Conservation (phyloP, 2,329 filamentous ascomycete species). For the Fusarium paranaense region DNA sequence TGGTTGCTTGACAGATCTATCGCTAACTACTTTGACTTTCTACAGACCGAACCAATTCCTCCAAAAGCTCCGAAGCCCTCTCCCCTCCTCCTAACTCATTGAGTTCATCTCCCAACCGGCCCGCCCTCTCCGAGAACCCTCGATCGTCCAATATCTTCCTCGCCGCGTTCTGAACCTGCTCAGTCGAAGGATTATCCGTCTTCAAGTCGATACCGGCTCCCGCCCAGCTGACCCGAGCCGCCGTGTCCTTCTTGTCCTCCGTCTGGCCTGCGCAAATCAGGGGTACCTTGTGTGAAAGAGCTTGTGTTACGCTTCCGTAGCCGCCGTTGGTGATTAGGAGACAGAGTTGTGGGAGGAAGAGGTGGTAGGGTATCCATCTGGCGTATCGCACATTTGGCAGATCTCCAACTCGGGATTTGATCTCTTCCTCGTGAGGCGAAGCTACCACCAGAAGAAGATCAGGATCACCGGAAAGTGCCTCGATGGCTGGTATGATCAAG, state of each 20-base stretch:
- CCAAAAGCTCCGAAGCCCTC: slow-evolving; percentile 43
- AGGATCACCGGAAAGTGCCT: slow-evolving; percentile 46
- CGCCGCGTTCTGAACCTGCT: slow-evolving; percentile 42
- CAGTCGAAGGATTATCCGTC: slow-evolving; percentile 48
- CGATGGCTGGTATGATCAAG: slow-evolving; percentile 53
- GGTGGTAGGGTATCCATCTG: slow-evolving; percentile 51
- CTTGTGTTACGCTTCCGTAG: slow-evolving; percentile 53
- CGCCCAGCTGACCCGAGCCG: slow-evolving; percentile 48
- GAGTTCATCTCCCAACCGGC: slow-evolving; percentile 42
- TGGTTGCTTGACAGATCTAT: neutral
- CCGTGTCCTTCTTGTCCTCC: slow-evolving; percentile 53
- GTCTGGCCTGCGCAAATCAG: slow-evolving; percentile 52
- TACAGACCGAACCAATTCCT: slow-evolving; percentile 39
- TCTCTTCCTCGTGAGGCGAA: slow-evolving; percentile 45
- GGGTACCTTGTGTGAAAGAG: slow-evolving; percentile 49
- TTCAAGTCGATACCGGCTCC: slow-evolving; percentile 51
- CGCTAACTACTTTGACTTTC: neutral
- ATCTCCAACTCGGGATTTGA: slow-evolving; percentile 37
- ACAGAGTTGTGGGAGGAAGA: slow-evolving; percentile 49
- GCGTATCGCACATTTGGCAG: slow-evolving; percentile 46
- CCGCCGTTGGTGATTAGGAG: slow-evolving; percentile 53
- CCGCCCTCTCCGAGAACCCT: slow-evolving; percentile 39
- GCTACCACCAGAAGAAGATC: slow-evolving; percentile 49
- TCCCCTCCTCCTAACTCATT: slow-evolving; percentile 44
- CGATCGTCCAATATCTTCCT: slow-evolving; percentile 40